Base-by-base conservation (phyloP, 169 alveolate genomes). In the Plasmodium blacklocki region DNA sequence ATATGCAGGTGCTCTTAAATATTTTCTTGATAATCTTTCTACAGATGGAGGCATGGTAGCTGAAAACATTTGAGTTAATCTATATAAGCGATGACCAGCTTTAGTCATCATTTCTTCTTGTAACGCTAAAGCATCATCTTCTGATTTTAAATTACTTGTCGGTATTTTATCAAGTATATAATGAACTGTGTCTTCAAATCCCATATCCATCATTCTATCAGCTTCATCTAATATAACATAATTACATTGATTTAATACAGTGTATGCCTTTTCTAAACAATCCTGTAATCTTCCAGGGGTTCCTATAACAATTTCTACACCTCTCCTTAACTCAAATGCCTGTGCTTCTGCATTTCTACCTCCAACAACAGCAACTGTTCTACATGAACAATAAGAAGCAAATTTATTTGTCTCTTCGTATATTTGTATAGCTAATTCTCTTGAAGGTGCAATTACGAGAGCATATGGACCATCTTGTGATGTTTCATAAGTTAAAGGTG, bases 221-320 rank as follows among this genome's bases (percentile, higher is more conserved):
- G 99, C 99, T 87, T 98, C 99, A 93, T 98, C 99, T 18, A 98
- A 91, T 11, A 98, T 96, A 18, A 98, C 98, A 90, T 96, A 98
- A 75, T 95, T 95, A 88, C 99, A 97, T 85, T 98, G 98, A 19
- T 96, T 96, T 47, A 98, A 89, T 9, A 97, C 98, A 2, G 98
- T 95, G 76, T 93, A 94, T 19, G 98, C 96, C 74, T 97, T 94
- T 80, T 97, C 98, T 71, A 98, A 94, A 72, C 98, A 97, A 83
- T 98, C 99, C 60, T 96, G 96, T 68, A 98, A 92, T 74, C 99
- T 96, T 14, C 99, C 99, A 0, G 99, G 99, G 1, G 99, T 98
- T 2, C 99, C 99, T 47, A 98, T 97, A 47, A 98, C 94, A 2
- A 98, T 95, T 88, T 98, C 99, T 68, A 97, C 94, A 70, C 99